These are phyloP conservation scores for Eucalyptus polybractea DNA, from an alignment of 345 rosid species.

Conservation along the genomic window DNA sequence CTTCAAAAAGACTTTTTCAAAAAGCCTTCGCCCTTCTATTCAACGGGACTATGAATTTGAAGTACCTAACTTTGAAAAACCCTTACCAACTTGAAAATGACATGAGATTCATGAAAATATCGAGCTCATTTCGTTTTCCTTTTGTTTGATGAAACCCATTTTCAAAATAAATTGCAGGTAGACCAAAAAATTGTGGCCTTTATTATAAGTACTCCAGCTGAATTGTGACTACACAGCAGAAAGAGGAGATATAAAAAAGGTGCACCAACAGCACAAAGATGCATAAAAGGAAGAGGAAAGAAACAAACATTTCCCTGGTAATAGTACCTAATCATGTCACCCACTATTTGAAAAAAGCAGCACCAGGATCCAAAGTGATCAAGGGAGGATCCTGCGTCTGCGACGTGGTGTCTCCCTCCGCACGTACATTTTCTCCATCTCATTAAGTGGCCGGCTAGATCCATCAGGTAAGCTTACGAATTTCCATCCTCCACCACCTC, in stretches of 20 bases:
- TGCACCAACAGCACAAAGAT: background rate
- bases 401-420: slow-evolving; percentile 77
- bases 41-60: no score
- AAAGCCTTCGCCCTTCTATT: no score
- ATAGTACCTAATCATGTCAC: background rate
- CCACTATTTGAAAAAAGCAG: background rate
- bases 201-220: background rate
- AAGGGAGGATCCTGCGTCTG: slow-evolving; percentile 71
- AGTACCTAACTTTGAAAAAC: background rate
- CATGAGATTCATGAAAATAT: background rate
- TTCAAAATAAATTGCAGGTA: background rate
- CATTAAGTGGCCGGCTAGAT: slow-evolving; percentile 73
- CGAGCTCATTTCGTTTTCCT: background rate
- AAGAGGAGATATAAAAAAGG: background rate
- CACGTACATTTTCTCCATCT: slow-evolving; percentile 72
- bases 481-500: slow-evolving; percentile 93
- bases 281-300: background rate
- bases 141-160: background rate
- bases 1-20: no score
- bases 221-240: background rate
- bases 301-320: background rate
- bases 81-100: background rate
- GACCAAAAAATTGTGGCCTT: background rate
- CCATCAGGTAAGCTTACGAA: slow-evolving; percentile 88
- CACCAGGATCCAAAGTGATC: slow-evolving; percentile 1